Evolutionary conservation across 768 basidiomycete genomes (phyloP), one percentile per base, ranked within the genome.

Genomic region (Lentinula raphanica): DNA sequence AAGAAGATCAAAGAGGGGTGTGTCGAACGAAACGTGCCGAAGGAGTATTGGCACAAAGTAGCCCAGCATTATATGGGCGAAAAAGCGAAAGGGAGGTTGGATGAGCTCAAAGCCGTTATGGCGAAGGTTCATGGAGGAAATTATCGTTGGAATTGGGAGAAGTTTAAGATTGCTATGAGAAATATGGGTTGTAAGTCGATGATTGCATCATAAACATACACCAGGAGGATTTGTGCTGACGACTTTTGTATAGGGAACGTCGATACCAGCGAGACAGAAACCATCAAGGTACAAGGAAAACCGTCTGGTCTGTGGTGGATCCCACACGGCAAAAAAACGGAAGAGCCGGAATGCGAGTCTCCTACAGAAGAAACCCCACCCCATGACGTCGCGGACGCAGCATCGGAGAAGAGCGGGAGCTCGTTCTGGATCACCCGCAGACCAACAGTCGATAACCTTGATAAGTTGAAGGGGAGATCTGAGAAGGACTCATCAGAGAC

Each of bases 71-170:
- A 81, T 68, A 82, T 92, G 79, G 87, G 84, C 1, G 79, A 79
- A 36, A 82, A 83, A 63, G 88, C 90, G n/a, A 83, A 75, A 68
- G 75, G 75, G 36, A 80, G 86, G 58, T 72, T 92, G 59, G 73
- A 79, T 31, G 88, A 90, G 64, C 72, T 92, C 58, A 89, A 89
- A 71, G 79, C 79, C 44, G 87, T 92, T 58, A 81, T 92, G 74
- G 74, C 79, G 39, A 82, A 88, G 66, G 80, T 92, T 62, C 81
- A 90, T 60, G 89, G 87, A 11, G 87, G 87, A 13, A 85, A 83
- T 63, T 91, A 91, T 66, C 76, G 82, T 50, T 92, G 90, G 90
- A 86, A 80, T 60, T 92, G 90, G 90, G 88, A 90, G 74, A 88
- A 83, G 64, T 92, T 87, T 74, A 84, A 79, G 71, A 76, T 87